phyloP scores from a whole-genome alignment of 2,329 filamentous ascomycete species.

The Colletotrichum navitas region DNA sequence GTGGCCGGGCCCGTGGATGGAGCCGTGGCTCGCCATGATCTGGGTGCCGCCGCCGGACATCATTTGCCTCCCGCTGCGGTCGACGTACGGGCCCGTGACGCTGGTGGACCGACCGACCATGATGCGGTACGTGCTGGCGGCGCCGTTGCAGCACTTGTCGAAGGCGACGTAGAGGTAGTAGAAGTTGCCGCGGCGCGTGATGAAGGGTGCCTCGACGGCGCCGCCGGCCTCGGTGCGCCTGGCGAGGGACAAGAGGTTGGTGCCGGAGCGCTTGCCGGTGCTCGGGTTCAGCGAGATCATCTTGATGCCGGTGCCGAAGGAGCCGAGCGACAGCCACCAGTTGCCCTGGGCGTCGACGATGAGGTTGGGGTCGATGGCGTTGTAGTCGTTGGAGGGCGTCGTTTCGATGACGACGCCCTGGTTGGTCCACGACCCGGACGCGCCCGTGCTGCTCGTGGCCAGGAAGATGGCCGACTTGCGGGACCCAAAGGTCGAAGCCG shows the following conservation, averaged over 20 bases:
- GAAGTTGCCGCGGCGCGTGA: slow-evolving; percentile 47
- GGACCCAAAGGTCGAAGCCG: slow-evolving; percentile 48
- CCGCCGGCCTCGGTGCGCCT: slow-evolving; percentile 43
- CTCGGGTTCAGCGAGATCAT: slow-evolving; percentile 46
- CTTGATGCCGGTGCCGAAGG: slow-evolving; percentile 51
- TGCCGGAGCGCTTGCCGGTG: slow-evolving; percentile 46
- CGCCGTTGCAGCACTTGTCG: slow-evolving; percentile 49
- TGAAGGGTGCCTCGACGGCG: slow-evolving; percentile 49
- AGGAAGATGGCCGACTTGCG: slow-evolving; percentile 50
- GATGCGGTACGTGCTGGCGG: slow-evolving; percentile 49
- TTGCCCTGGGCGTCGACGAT: slow-evolving; percentile 46
- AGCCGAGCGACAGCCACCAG: slow-evolving; percentile 52
- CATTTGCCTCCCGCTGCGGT: slow-evolving; percentile 46
- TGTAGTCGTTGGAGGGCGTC: slow-evolving; percentile 44
- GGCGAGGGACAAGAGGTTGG: slow-evolving; percentile 47
- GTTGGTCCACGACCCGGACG: slow-evolving; percentile 49
- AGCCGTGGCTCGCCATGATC: slow-evolving; percentile 48
- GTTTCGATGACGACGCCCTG: slow-evolving; percentile 48
- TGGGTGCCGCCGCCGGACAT: slow-evolving; percentile 49
- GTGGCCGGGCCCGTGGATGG: slow-evolving; percentile 50
- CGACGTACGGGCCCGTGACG: slow-evolving; percentile 48
- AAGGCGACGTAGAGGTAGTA: slow-evolving; percentile 53
- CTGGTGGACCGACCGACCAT: slow-evolving; percentile 51
- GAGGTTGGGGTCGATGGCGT: slow-evolving; percentile 50
- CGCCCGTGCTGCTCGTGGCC: slow-evolving; percentile 48